Percentiles rank a stretch among this genome's conserved stretches.
These are phyloP conservation scores for Mortierella sp. DNA, from an alignment of 371 early-diverging fungal species.

Conservation along the genomic window DNA sequence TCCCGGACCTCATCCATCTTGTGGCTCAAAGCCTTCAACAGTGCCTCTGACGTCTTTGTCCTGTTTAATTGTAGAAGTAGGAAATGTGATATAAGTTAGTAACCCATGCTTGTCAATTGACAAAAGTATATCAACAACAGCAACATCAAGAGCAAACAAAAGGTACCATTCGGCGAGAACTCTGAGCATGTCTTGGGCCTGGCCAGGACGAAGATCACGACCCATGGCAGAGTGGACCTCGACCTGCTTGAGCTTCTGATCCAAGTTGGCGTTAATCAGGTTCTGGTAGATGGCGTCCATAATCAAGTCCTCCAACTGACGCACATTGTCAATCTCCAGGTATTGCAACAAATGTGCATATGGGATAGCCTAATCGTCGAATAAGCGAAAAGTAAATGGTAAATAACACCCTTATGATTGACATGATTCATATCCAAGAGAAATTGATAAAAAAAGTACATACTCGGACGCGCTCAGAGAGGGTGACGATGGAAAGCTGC, in stretches of 20 bases:
- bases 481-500: conserved; percentile 82
- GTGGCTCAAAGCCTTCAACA: conserved; percentile 76
- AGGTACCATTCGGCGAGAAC: conserved; percentile 73
- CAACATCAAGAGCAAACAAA: background rate
- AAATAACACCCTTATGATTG: background rate
- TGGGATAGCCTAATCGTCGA: conserved; percentile 65
- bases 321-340: conserved; percentile 80
- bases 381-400: background rate
- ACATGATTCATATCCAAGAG: background rate
- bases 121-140: background rate
- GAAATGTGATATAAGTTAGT: too few species aligned
- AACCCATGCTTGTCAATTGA: too few species aligned
- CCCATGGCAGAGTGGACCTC: conserved; percentile 88
- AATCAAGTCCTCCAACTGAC: conserved; percentile 88
- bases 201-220: conserved; percentile 80
- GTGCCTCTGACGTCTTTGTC: conserved; percentile 64
- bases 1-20: conserved; percentile 72
- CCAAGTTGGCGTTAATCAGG: conserved; percentile 83
- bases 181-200: conserved; percentile 68
- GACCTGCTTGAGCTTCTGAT: conserved; percentile 81
- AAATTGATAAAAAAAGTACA: background rate
- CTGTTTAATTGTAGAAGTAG: conserved; percentile 21
- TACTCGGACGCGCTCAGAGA: conserved; percentile 77
- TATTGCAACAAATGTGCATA: conserved; percentile 76
- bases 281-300: conserved; percentile 90